These are phyloP conservation scores for Candida sanyiensis DNA, from an alignment of 805 yeast genomes.

Conservation along the genomic window DNA sequence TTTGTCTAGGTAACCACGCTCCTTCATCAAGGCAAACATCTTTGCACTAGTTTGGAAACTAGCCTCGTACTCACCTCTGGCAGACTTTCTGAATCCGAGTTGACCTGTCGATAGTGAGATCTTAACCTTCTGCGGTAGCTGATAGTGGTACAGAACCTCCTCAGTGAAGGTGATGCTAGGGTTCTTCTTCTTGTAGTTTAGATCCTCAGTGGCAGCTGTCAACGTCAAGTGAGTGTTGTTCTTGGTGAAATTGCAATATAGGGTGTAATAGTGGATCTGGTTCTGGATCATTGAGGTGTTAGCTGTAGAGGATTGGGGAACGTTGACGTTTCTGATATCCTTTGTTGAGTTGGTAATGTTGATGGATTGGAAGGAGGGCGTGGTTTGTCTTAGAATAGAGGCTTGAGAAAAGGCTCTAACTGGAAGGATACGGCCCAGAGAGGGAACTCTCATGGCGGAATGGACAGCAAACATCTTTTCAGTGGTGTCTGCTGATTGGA, in stretches of 20 bases:
- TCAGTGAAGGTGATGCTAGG: slow-evolving; percentile 54
- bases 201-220: slow-evolving; percentile 63
- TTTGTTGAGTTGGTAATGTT: neutral
- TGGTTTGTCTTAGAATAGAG: slow-evolving; percentile 10
- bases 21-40: slow-evolving; percentile 67
- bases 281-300: slow-evolving; percentile 12
- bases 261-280: slow-evolving; percentile 53
- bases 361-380: slow-evolving; percentile 8
- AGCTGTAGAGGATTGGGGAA: slow-evolving; percentile 10
- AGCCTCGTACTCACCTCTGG: slow-evolving; percentile 91
- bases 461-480: no score
- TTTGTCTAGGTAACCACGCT: slow-evolving; percentile 48
- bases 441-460: no score
- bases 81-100: slow-evolving; percentile 83
- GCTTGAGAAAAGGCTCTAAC: slow-evolving; percentile 7
- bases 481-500: no score
- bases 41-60: slow-evolving; percentile 77
- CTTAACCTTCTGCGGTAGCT: slow-evolving; percentile 71
- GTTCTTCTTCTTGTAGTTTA: slow-evolving; percentile 50
- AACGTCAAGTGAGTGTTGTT: slow-evolving; percentile 82
- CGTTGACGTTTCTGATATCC: slow-evolving; percentile 8
- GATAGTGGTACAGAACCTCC: slow-evolving; percentile 68
- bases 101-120: slow-evolving; percentile 73
- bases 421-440: neutral
- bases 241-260: slow-evolving; percentile 71